Base-by-base conservation (phyloP, 371 early-diverging fungal species). In the Mucor ambiguus region DNA sequence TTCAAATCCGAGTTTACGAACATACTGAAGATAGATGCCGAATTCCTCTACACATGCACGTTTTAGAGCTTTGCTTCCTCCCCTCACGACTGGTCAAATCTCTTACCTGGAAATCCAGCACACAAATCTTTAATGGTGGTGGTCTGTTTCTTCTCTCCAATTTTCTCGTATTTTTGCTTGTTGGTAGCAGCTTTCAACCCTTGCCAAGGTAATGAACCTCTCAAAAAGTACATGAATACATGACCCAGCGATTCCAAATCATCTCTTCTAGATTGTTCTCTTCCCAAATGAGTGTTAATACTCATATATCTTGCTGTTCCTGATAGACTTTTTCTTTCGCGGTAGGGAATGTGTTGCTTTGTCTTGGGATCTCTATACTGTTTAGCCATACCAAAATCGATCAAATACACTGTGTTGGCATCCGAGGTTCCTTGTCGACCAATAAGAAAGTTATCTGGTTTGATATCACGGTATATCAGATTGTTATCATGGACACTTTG, bases 271-370 rank as follows among this genome's bases (percentile, higher is more conserved):
- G 94, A 93, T 83, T 96, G 95, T 76, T 98, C 98, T 66, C 91
- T 79, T 29, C 96, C 96, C 20, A 90, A 74, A 74, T 97, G 97
- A 7, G 95, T 95, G 73, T 95, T 93, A 55, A 96, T 89, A 70
- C 92, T 92, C 90, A 97, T 97, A 82, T 99, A 99, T 73, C 99
- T 86, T n/a, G 98, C 98, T 12, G 99, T 99, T 52, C 99, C 99
- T 59, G 94, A 92, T 35, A 98, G 78, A 63, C 89, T 88, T 84
- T 98, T 98, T 58, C 93, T 89, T 82, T 93, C 93, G 60, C 92
- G 87, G 76, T 93, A 95, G 58, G 96, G 93, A 68, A 97, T 96
- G 82, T 99, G 99, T 68, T 90, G 89, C 73, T 93, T 92, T 61
- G 97, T 96, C 72, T 92, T 92, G 20, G 95, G 94, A 72, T 96